phyloP scores from a whole-genome alignment of 2,329 filamentous ascomycete genomes.

The Penicillium sp. region DNA sequence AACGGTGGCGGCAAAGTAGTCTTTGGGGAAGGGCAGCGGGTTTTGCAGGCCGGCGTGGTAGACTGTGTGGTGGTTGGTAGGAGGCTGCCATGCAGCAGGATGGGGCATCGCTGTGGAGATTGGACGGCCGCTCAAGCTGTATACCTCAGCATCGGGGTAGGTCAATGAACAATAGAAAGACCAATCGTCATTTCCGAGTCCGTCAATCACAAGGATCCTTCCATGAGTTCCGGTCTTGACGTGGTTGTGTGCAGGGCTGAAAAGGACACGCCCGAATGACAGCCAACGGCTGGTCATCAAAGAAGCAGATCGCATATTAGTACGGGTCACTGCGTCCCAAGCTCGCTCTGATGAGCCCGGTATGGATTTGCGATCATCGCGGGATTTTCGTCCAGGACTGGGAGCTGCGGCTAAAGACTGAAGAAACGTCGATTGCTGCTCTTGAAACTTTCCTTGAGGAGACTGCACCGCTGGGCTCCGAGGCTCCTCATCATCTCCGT shows the following conservation, averaged over 20 bases:
- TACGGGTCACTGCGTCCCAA: slow-evolving; percentile 43
- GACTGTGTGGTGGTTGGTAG: slow-evolving; percentile 45
- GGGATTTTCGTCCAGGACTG: slow-evolving; percentile 24
- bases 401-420: slow-evolving; percentile 25
- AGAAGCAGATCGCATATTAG: slow-evolving; percentile 51
- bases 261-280: slow-evolving; percentile 51
- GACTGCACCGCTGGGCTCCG: slow-evolving; percentile 20
- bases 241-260: slow-evolving; percentile 51
- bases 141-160: slow-evolving; percentile 47
- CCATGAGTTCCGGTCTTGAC: slow-evolving; percentile 42
- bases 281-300: slow-evolving; percentile 53
- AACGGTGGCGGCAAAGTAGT: slow-evolving; percentile 48
- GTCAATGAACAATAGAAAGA: slow-evolving; percentile 53
- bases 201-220: slow-evolving; percentile 50
- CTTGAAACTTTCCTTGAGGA: slow-evolving; percentile 19
- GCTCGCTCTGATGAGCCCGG: slow-evolving; percentile 44
- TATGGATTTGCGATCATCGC: slow-evolving; percentile 34
- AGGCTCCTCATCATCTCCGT: slow-evolving; percentile 39
- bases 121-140: slow-evolving; percentile 42
- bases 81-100: slow-evolving; percentile 44
- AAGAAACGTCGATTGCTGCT: slow-evolving; percentile 29
- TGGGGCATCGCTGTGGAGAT: slow-evolving; percentile 34
- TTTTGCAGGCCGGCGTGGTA: slow-evolving; percentile 42
- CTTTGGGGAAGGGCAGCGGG: slow-evolving; percentile 48
- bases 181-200: slow-evolving; percentile 54